These are phyloP conservation scores for Limonium bicolor DNA, from an alignment of 148 eudicot genomes.

Conservation along the genomic window DNA sequence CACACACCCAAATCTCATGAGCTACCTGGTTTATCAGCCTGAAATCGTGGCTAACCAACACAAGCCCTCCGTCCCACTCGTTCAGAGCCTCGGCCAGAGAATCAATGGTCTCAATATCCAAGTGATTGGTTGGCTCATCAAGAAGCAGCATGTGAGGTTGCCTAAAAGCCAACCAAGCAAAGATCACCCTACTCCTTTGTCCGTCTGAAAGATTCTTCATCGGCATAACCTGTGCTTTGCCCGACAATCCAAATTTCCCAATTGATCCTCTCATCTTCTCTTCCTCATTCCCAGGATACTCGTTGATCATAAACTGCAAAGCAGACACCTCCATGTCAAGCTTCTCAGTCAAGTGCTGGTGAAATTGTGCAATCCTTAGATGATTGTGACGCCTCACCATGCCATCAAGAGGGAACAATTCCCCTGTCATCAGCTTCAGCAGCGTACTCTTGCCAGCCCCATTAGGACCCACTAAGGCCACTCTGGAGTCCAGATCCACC, in stretches of 20 bases:
- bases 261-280: constrained; percentile 82
- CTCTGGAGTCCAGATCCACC: constrained; percentile 81
- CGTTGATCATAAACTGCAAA: constrained; percentile 55
- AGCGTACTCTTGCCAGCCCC: constrained; percentile 98
- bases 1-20: constrained; percentile 92
- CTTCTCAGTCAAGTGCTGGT: constrained; percentile 79
- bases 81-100: constrained; percentile 86
- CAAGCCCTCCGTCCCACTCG: constrained; percentile 98
- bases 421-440: constrained; percentile 96
- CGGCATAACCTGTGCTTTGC: constrained; percentile 87
- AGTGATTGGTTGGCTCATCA: constrained; percentile 90
- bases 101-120: constrained; percentile 92
- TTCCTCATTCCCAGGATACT: constrained; percentile 82
- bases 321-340: constrained; percentile 73
- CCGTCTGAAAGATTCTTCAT: constrained; percentile 84
- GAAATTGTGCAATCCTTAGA: constrained; percentile 78
- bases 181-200: constrained; percentile 59
- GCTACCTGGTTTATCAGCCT: constrained; percentile 96
- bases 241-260: constrained; percentile 70
- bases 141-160: constrained; percentile 71
- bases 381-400: constrained; percentile 89
- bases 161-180: constrained; percentile 74
- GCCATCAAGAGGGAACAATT: constrained; percentile 66
- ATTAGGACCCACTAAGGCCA: constrained; percentile 92
- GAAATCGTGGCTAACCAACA: constrained; percentile 87